Evolutionary conservation across 1,284 basidiomycete genomes (phyloP).

Genomic region (Marasmius fiardii): DNA sequence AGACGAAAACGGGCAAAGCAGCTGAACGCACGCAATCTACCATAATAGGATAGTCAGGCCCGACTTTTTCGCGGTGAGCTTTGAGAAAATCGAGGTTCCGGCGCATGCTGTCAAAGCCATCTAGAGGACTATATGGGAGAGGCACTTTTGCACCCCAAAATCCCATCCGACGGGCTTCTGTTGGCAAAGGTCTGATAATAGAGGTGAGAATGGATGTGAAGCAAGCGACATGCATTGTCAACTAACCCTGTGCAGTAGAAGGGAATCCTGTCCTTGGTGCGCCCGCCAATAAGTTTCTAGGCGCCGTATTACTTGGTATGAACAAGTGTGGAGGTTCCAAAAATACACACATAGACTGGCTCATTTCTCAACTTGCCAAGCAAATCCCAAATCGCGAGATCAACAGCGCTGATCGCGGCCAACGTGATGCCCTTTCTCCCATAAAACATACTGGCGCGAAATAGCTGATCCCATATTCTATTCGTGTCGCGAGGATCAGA

Average conservation of each 20-base stretch:
- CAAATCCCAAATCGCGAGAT: slow-evolving; percentile 48
- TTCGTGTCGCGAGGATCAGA: slow-evolving; percentile 38
- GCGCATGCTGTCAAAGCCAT: slow-evolving; percentile 39
- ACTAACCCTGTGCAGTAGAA: slow-evolving; percentile 49
- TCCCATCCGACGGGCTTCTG: slow-evolving; percentile 41
- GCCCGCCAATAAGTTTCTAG: slow-evolving; percentile 48
- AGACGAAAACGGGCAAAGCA: background rate
- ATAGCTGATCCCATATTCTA: slow-evolving; percentile 42
- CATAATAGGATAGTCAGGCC: slow-evolving; percentile 43
- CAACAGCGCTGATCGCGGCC: slow-evolving; percentile 29
- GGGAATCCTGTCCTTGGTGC: slow-evolving; percentile 43
- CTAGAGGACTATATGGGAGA: slow-evolving; percentile 43
- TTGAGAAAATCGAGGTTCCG: slow-evolving; percentile 47
- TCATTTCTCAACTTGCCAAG: slow-evolving; percentile 49
- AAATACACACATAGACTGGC: slow-evolving; percentile 35
- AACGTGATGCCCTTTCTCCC: slow-evolving; percentile 48
- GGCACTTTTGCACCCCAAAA: slow-evolving; percentile 50
- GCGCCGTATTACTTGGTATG: background rate
- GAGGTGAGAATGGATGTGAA: background rate
- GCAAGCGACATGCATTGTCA: background rate
- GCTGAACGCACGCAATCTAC: slow-evolving; percentile 27
- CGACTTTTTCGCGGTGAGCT: slow-evolving; percentile 36
- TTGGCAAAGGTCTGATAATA: slow-evolving; percentile 22
- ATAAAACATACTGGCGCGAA: slow-evolving; percentile 44
- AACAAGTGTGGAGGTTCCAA: background rate